These are phyloP conservation scores for Yamadazyma paraphyllophila DNA, from an alignment of 805 yeast species.

Conservation along the genomic window DNA sequence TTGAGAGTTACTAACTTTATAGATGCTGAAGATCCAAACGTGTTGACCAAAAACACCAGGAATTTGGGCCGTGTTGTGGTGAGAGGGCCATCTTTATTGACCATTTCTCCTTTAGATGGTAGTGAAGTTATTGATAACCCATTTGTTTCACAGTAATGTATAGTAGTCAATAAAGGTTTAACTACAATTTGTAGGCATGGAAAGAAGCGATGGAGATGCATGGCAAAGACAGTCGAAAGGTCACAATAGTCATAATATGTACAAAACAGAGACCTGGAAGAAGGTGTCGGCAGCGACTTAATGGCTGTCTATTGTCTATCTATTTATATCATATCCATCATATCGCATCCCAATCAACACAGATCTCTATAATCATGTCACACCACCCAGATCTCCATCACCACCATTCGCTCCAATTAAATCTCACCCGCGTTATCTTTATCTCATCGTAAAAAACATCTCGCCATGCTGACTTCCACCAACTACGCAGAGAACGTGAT, in stretches of 20 bases:
- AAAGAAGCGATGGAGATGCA: neutral
- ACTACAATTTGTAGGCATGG: neutral
- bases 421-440: neutral
- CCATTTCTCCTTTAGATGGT: constrained; percentile 74
- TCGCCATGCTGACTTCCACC: constrained; percentile 10
- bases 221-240: too few relatives aligned
- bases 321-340: too few relatives aligned
- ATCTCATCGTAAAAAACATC: constrained; percentile 2
- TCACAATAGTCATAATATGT: too few relatives aligned
- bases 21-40: constrained; percentile 62
- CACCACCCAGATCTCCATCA: neutral
- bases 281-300: too few relatives aligned
- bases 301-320: too few relatives aligned
- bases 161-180: neutral
- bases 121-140: constrained; percentile 71
- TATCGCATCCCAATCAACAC: neutral
- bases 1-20: constrained; percentile 14
- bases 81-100: constrained; percentile 77
- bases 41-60: constrained; percentile 58
- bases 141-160: constrained; percentile 26
- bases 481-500: constrained; percentile 50
- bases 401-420: too few relatives aligned
- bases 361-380: too few relatives aligned
- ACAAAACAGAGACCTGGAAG: too few relatives aligned
- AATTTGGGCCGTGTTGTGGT: constrained; percentile 75